A percentile compares a stretch with the other conserved stretches of the same genome.
phyloP scores from a whole-genome alignment of 2,329 filamentous ascomycete species.

The Colletotrichum chrysophilum region DNA sequence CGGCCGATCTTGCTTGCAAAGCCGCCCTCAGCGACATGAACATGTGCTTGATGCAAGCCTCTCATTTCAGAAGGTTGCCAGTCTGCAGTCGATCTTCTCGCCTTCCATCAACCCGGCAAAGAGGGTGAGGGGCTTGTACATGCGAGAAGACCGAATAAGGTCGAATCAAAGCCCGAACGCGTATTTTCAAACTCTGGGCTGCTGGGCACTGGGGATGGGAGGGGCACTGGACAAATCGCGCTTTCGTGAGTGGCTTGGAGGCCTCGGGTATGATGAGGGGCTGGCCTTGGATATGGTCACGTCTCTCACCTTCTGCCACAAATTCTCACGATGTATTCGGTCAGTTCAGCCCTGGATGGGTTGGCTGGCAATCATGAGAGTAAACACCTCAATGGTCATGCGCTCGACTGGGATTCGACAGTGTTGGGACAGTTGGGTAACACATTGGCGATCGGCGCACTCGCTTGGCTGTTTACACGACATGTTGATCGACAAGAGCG shows the following conservation, averaged over 20 bases:
- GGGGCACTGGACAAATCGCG: background rate
- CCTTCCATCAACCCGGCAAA: background rate
- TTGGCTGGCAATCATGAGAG: background rate
- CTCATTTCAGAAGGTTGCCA: background rate
- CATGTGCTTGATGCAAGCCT: constrained; percentile 9
- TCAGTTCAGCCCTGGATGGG: background rate
- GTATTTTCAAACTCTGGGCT: background rate
- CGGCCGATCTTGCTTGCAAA: background rate
- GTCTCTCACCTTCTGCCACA: background rate
- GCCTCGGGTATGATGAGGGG: background rate
- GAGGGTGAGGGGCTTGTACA: background rate
- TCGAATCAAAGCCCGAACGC: constrained; percentile 1
- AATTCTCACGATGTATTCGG: background rate
- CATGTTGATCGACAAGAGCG: background rate
- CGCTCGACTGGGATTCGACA: background rate
- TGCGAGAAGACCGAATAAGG: background rate
- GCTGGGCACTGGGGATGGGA: background rate
- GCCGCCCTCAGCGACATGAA: background rate
- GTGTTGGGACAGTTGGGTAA: background rate
- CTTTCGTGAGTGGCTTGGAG: background rate
- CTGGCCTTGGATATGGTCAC: background rate
- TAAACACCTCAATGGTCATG: background rate
- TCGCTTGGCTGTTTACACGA: background rate
- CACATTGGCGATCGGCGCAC: background rate
- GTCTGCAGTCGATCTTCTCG: background rate